Conservation (phyloP, 2,329 filamentous ascomycete genomes). For the Xylariaceae sp. region DNA sequence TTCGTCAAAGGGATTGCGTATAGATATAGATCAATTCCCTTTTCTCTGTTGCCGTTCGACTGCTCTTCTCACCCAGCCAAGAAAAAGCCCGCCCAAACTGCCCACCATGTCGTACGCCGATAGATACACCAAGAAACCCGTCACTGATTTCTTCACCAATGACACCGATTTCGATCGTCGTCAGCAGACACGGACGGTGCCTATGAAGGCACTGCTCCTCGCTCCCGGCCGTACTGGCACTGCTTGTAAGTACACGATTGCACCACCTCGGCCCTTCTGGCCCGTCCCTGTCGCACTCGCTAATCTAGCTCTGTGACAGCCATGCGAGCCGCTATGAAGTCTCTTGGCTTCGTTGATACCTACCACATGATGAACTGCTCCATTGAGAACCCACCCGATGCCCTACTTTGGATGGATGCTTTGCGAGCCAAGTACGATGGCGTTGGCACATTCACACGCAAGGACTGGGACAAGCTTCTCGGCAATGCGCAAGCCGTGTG, state of each 20-base stretch:
- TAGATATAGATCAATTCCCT: too few species aligned
- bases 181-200: constrained; percentile 61
- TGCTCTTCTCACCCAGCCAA: not conserved
- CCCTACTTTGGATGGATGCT: constrained; percentile 67
- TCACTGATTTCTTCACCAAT: constrained; percentile 58
- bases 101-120: constrained; percentile 27
- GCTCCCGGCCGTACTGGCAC: constrained; percentile 69
- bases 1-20: too few species aligned
- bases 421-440: constrained; percentile 56
- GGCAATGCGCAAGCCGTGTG: constrained; percentile 64
- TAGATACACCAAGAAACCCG: constrained; percentile 38
- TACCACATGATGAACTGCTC: constrained; percentile 72
- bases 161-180: constrained; percentile 66
- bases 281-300: not conserved
- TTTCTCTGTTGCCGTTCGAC: not conserved
- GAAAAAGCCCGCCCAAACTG: not conserved
- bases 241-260: constrained; percentile 48
- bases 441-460: constrained; percentile 58
- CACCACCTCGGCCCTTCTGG: not conserved
- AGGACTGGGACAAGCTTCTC: constrained; percentile 66
- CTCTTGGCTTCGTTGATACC: constrained; percentile 63
- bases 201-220: constrained; percentile 69
- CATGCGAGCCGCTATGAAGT: constrained; percentile 60
- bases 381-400: constrained; percentile 65
- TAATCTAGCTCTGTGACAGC: constrained; percentile 36